phyloP scores from a whole-genome alignment of 345 rosid genomes.

The Theobroma cacao region DNA sequence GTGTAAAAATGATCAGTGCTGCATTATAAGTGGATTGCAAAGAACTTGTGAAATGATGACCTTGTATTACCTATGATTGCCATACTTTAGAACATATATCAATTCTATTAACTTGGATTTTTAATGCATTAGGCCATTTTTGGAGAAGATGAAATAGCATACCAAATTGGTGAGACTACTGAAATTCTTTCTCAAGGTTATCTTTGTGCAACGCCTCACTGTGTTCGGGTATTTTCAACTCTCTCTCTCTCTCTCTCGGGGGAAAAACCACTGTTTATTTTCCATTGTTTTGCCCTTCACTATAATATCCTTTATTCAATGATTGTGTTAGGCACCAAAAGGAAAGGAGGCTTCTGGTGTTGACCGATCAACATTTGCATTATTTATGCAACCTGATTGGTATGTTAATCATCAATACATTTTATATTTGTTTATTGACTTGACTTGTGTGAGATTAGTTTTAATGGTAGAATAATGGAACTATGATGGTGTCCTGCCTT shows the following conservation, averaged over 20 bases:
- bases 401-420: conserved; percentile 25
- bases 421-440: neutral
- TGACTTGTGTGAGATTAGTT: neutral
- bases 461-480: neutral
- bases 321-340: conserved; percentile 62
- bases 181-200: conserved; percentile 70
- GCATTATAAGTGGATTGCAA: neutral
- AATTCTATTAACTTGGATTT: conserved; percentile 1
- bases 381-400: conserved; percentile 99
- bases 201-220: conserved; percentile 97
- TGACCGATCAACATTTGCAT: conserved; percentile 85
- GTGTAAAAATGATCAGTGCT: neutral
- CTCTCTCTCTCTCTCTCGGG: neutral
- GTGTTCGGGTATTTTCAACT: conserved; percentile 62
- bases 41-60: neutral
- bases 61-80: neutral
- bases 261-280: neutral
- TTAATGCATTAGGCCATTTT: conserved; percentile 52
- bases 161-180: conserved; percentile 94
- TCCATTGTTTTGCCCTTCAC: neutral
- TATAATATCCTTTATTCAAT: neutral
- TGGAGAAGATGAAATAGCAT: conserved; percentile 87
- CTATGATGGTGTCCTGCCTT: neutral
- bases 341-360: conserved; percentile 65
- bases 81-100: neutral